These are phyloP conservation scores for Phialophora chinensis DNA, from an alignment of 2,329 filamentous ascomycete species.

Conservation along the genomic window DNA sequence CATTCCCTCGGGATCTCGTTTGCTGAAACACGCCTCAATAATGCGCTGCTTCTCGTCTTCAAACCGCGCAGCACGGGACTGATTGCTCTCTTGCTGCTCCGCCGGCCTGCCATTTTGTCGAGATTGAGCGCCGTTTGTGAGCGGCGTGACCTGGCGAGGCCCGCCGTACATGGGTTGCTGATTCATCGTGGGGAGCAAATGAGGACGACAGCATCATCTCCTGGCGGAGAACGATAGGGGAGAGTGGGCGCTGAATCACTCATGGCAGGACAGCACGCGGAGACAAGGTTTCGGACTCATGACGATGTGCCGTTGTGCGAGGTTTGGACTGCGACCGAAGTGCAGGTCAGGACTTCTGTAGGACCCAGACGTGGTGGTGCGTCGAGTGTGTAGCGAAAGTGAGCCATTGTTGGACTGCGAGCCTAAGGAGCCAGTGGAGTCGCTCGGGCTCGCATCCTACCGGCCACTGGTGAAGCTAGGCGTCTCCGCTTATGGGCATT, in stretches of 20 bases:
- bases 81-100: slow-evolving; percentile 28
- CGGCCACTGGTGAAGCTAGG: background rate
- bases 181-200: slow-evolving; percentile 27
- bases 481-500: background rate
- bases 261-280: slow-evolving; percentile 6
- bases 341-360: slow-evolving; percentile 4
- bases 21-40: slow-evolving; percentile 90
- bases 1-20: slow-evolving; percentile 84
- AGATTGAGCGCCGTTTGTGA: slow-evolving; percentile 25
- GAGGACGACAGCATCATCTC: slow-evolving; percentile 30
- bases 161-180: slow-evolving; percentile 29
- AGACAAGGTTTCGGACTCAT: background rate
- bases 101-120: slow-evolving; percentile 18
- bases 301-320: background rate
- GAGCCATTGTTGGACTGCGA: slow-evolving; percentile 9
- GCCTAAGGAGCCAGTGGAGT: slow-evolving; percentile 6
- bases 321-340: slow-evolving; percentile 4
- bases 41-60: slow-evolving; percentile 97
- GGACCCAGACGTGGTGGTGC: background rate
- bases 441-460: background rate
- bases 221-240: slow-evolving; percentile 12
- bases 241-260: slow-evolving; percentile 4
- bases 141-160: slow-evolving; percentile 27
- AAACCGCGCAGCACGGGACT: slow-evolving; percentile 76
- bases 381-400: background rate